Conservation (phyloP, 2,329 filamentous ascomycete genomes). For the Arthrinium puccinioides region DNA sequence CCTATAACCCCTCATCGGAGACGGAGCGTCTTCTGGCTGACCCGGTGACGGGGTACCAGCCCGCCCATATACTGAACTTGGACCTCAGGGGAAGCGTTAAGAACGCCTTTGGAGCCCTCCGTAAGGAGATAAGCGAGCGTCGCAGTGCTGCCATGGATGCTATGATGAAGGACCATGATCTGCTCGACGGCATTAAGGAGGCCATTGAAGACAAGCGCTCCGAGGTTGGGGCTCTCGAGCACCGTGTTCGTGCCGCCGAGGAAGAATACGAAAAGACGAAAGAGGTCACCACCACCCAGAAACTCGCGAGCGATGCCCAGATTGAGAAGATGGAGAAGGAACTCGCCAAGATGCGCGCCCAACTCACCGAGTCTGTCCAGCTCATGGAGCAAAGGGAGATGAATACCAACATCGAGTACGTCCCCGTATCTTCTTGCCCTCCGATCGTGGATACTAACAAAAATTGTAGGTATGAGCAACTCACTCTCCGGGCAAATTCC, state of each 20-base stretch:
- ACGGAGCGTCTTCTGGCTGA: conserved; percentile 78
- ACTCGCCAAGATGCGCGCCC: conserved; percentile 82
- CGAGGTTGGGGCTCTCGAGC: conserved; percentile 87
- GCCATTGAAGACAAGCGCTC: conserved; percentile 92
- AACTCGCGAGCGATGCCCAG: conserved; percentile 81
- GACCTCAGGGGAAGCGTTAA: conserved; percentile 82
- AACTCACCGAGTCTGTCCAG: conserved; percentile 78
- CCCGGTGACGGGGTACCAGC: conserved; percentile 78
- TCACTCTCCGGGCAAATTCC: conserved; percentile 75
- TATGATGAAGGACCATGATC: conserved; percentile 90
- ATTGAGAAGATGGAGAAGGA: conserved; percentile 99
- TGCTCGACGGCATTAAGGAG: conserved; percentile 91
- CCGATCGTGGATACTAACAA: conserved; percentile 3
- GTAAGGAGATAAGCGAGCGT: conserved; percentile 89
- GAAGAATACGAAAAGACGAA: conserved; percentile 93
- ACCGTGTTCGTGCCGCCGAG: conserved; percentile 79
- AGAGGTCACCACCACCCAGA: conserved; percentile 78
- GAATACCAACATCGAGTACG: conserved; percentile 90
- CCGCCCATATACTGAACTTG: conserved; percentile 78
- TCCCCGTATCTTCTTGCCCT: conserved; percentile 14
- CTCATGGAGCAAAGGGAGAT: conserved; percentile 92
- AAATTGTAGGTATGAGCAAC: conserved; percentile 82
- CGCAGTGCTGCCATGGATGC: conserved; percentile 75
- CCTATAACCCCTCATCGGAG: conserved; percentile 36
- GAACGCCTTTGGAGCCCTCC: conserved; percentile 66